These are phyloP conservation scores for Tulasnella sp. DNA, from an alignment of 768 basidiomycete genomes.

Conservation along the genomic window DNA sequence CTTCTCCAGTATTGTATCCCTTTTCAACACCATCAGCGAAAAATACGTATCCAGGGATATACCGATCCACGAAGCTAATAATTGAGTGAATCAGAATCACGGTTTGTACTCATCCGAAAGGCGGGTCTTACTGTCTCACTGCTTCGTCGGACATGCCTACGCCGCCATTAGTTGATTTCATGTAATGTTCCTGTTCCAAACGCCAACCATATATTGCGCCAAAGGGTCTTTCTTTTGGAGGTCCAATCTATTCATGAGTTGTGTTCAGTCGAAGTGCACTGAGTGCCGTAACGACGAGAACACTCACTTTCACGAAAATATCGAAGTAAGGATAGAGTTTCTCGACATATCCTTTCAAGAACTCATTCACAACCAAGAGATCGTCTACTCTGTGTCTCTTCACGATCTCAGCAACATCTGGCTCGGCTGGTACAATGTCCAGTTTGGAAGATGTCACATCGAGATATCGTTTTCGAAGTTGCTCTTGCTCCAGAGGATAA, in stretches of 20 bases:
- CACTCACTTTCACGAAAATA: constrained; percentile 58
- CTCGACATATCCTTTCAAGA: constrained; percentile 41
- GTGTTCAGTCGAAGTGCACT: background rate
- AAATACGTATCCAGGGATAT: constrained; percentile 88
- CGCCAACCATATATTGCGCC: constrained; percentile 76
- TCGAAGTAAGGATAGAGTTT: constrained; percentile 60
- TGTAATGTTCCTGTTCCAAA: constrained; percentile 74
- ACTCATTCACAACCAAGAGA: constrained; percentile 49
- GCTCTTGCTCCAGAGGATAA: constrained; percentile 40
- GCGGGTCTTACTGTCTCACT: constrained; percentile 38
- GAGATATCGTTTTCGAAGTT: constrained; percentile 41
- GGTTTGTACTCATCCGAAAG: constrained; percentile 6
- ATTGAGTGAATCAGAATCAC: background rate
- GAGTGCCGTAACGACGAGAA: background rate
- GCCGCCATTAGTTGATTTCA: constrained; percentile 78
- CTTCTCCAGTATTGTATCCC: background rate
- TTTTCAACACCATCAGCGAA: constrained; percentile 47
- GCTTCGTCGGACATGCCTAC: constrained; percentile 77
- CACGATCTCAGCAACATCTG: constrained; percentile 24
- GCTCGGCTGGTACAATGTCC: constrained; percentile 20
- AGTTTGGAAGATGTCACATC: constrained; percentile 17
- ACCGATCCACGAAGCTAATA: constrained; percentile 73
- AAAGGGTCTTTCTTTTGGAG: constrained; percentile 23
- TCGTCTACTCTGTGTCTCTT: constrained; percentile 31
- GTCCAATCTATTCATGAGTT: constrained; percentile 17